Evolutionary conservation across 2,329 filamentous ascomycete genomes (phyloP).

Genomic region (Conoideocrella luteorostrata): DNA sequence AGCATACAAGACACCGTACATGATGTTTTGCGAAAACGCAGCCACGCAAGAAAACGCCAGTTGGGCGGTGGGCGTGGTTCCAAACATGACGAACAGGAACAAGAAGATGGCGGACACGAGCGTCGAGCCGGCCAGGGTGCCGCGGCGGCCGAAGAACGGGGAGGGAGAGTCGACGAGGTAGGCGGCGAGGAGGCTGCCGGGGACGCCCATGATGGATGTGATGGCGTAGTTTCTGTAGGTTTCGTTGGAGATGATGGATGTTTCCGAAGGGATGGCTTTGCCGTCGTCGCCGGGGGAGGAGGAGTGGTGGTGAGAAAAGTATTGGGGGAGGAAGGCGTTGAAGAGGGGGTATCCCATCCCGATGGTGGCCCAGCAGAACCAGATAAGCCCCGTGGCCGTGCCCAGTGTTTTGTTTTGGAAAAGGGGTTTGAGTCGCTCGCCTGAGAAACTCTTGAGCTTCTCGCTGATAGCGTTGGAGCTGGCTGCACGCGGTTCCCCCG

Average conservation of each 20-base stretch:
- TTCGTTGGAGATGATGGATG: conserved; percentile 33
- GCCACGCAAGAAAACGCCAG: conserved; percentile 62
- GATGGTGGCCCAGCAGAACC: conserved; percentile 77
- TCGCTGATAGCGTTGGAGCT: conserved; percentile 42
- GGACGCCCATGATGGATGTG: conserved; percentile 68
- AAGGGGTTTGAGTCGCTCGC: conserved; percentile 59
- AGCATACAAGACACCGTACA: conserved; percentile 71
- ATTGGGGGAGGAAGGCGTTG: conserved; percentile 86
- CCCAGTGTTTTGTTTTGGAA: conserved; percentile 49
- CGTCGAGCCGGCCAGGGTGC: conserved; percentile 63
- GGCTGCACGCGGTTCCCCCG: conserved; percentile 11
- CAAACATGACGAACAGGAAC: conserved; percentile 59
- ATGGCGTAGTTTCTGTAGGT: conserved; percentile 80
- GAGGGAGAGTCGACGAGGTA: conserved; percentile 62
- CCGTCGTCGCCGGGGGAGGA: conserved; percentile 24
- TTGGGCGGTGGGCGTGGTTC: conserved; percentile 49
- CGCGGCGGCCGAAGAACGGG: conserved; percentile 59
- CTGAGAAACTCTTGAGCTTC: conserved; percentile 60
- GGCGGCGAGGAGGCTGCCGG: conserved; percentile 68
- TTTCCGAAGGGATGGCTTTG: conserved; percentile 21
- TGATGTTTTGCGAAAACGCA: conserved; percentile 68
- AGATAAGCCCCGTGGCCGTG: conserved; percentile 50
- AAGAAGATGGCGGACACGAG: conserved; percentile 62
- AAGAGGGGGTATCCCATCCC: conserved; percentile 85
- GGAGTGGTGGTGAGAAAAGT: conserved; percentile 55